Conservation (phyloP, 2,329 filamentous ascomycete genomes). For the Aspergillus phoenicis region DNA sequence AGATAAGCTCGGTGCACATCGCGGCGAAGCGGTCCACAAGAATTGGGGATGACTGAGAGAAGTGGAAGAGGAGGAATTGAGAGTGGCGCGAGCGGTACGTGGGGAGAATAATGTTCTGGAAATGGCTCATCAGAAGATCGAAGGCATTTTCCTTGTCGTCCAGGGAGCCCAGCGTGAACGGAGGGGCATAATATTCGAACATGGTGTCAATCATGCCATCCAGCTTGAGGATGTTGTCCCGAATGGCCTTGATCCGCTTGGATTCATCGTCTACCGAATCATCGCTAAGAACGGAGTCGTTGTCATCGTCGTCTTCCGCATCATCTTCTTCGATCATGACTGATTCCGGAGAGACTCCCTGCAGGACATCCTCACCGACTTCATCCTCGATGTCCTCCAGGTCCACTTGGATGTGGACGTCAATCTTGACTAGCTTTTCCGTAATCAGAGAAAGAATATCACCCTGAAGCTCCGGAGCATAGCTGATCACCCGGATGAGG, state of each 20-base stretch:
- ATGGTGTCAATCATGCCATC: constrained; percentile 86
- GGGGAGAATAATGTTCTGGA: constrained; percentile 82
- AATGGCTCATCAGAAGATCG: constrained; percentile 79
- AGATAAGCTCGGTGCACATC: constrained; percentile 71
- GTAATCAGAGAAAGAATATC: constrained; percentile 83
- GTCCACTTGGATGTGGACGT: constrained; percentile 92
- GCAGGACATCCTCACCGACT: constrained; percentile 67
- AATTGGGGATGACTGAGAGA: constrained; percentile 76
- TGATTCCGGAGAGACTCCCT: constrained; percentile 46
- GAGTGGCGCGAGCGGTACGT: constrained; percentile 91
- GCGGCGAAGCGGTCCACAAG: constrained; percentile 83
- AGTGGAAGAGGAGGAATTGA: constrained; percentile 95
- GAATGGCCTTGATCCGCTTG: constrained; percentile 67
- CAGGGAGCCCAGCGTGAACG: constrained; percentile 69
- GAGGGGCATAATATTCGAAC: constrained; percentile 77
- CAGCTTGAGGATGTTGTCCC: constrained; percentile 84
- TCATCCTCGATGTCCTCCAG: constrained; percentile 92
- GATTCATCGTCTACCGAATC: constrained; percentile 56
- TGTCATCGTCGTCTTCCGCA: constrained; percentile 65
- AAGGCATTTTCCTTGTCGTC: constrained; percentile 72
- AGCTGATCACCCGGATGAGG: constrained; percentile 73
- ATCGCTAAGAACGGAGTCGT: constrained; percentile 61
- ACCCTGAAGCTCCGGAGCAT: constrained; percentile 74
- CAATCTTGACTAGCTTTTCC: constrained; percentile 86
- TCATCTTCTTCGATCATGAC: constrained; percentile 37